These are phyloP conservation scores for Fusarium scirpi DNA, from an alignment of 2,329 filamentous ascomycete genomes.

Conservation along the genomic window DNA sequence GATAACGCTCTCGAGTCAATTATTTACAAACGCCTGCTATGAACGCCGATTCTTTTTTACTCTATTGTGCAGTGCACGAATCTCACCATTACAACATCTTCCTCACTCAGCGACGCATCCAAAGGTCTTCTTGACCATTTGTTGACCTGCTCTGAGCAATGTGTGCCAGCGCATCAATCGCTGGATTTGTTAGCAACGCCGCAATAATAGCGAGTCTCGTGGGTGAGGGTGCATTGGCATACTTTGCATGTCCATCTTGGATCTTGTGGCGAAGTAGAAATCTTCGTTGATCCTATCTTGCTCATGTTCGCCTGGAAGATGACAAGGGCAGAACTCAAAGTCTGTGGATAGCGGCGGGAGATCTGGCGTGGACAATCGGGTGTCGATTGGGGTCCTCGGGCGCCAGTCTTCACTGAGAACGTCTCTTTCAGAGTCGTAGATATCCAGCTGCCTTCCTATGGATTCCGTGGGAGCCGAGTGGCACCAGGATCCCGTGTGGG, in stretches of 20 bases:
- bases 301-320: constrained; percentile 11
- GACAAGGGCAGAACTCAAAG: constrained; percentile 44
- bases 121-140: not conserved
- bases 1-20: not conserved
- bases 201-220: not conserved
- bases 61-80: not conserved
- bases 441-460: not conserved
- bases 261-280: constrained; percentile 39
- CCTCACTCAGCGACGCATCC: not conserved
- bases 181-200: constrained; percentile 31
- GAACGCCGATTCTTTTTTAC: not conserved
- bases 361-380: constrained; percentile 41
- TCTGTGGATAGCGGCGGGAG: constrained; percentile 38
- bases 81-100: not conserved
- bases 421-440: constrained; percentile 1
- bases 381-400: constrained; percentile 33
- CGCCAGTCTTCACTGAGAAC: constrained; percentile 17
- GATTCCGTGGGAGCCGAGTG: not conserved
- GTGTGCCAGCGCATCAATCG: constrained; percentile 36
- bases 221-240: constrained; percentile 20
- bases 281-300: constrained; percentile 37
- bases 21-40: not conserved
- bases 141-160: constrained; percentile 21
- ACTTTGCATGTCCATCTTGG: constrained; percentile 44
- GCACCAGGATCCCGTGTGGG: constrained; percentile 42